Evolutionary conservation across 257 asterid genomes (phyloP).

Genomic region (Fraxinus americana): DNA sequence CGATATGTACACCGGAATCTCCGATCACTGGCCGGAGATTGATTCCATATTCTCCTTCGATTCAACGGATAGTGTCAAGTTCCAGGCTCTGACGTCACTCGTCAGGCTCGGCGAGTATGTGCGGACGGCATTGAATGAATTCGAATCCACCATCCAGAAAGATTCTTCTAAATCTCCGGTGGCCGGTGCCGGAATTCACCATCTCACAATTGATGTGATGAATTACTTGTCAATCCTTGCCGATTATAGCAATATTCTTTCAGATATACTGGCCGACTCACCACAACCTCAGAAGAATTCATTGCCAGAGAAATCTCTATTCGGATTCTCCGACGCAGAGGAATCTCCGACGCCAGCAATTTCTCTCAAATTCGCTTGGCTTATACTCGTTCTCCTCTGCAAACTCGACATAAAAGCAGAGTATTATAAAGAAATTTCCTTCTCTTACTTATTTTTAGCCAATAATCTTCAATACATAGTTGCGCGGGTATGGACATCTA

Average conservation of each 20-base stretch:
- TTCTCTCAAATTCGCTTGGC: conserved; percentile 36
- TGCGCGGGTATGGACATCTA: conserved; percentile 28
- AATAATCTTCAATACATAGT: conserved; percentile 39
- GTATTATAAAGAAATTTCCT: conserved; percentile 38
- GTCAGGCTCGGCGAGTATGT: conserved; percentile 35
- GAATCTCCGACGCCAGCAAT: conserved; percentile 23
- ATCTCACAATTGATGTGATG: conserved; percentile 33
- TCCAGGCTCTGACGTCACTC: conserved; percentile 35
- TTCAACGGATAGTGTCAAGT: conserved; percentile 26
- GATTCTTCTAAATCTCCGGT: conserved; percentile 31
- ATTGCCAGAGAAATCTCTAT: conserved; percentile 25
- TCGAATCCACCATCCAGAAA: conserved; percentile 38
- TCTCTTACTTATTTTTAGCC: conserved; percentile 42
- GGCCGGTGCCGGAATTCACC: conserved; percentile 39
- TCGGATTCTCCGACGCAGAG: conserved; percentile 23
- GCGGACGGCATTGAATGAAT: conserved; percentile 29
- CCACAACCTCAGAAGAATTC: conserved; percentile 21
- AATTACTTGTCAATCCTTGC: conserved; percentile 36
- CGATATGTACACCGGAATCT: conserved; percentile 44
- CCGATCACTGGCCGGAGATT: conserved; percentile 40
- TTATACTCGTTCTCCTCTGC: conserved; percentile 31
- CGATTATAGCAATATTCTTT: conserved; percentile 44
- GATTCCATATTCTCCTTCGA: conserved; percentile 38
- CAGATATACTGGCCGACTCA: conserved; percentile 30
- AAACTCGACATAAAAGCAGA: conserved; percentile 41